Percentiles rank a stretch among this genome's conserved stretches.
phyloP scores from a whole-genome alignment of 2,329 filamentous ascomycete species.

The Stachybotrys chlorohalonatus region DNA sequence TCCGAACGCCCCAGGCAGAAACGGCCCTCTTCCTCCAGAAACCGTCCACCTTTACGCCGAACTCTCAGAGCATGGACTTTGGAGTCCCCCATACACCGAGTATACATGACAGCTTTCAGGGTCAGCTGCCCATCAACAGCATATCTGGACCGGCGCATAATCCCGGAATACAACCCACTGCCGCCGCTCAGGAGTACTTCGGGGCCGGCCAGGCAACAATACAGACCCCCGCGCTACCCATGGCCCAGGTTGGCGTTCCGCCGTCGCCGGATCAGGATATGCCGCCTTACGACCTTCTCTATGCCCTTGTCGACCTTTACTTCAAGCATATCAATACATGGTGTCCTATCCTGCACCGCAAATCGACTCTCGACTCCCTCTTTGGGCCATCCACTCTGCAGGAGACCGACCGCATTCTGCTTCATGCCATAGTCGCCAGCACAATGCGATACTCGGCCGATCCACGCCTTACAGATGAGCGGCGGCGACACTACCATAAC shows the following conservation, averaged over 20 bases:
- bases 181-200: conserved; percentile 42
- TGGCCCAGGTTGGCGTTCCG: conserved; percentile 30
- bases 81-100: conserved; percentile 35
- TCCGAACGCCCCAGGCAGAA: conserved; percentile 46
- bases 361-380: conserved; percentile 29
- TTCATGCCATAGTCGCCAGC: conserved; percentile 80
- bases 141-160: conserved; percentile 28
- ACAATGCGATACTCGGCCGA: conserved; percentile 80
- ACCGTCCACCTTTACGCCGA: conserved; percentile 37
- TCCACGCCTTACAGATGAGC: conserved; percentile 61
- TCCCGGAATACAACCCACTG: conserved; percentile 25
- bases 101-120: conserved; percentile 38
- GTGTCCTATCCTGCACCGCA: conserved; percentile 37
- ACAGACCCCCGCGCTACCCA: conserved; percentile 48
- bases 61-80: conserved; percentile 41
- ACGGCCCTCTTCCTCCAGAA: conserved; percentile 53
- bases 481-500: conserved; percentile 66
- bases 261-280: conserved; percentile 49
- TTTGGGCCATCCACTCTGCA: conserved; percentile 29
- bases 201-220: conserved; percentile 33
- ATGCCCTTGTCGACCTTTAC: conserved; percentile 52
- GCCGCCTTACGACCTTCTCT: conserved; percentile 66
- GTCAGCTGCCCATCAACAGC: conserved; percentile 29
- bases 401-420: conserved; percentile 29
- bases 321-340: conserved; percentile 58